phyloP scores from a whole-genome alignment of 345 rosid species.

The Eucalyptus marginata region DNA sequence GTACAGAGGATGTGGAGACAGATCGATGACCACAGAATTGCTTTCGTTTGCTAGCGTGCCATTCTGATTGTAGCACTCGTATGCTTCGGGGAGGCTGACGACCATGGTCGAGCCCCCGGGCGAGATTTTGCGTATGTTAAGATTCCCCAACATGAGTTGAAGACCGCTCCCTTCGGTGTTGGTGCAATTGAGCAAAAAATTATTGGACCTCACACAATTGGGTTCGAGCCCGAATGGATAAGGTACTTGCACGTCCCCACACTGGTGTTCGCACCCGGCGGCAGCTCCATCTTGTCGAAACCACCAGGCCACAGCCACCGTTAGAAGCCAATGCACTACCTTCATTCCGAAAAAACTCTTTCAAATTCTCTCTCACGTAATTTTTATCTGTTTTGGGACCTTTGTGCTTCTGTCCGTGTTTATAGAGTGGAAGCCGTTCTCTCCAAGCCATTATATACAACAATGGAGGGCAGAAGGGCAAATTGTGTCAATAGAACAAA shows the following conservation, averaged over 20 bases:
- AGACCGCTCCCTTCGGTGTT: too few relatives aligned
- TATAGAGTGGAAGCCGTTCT: neutral
- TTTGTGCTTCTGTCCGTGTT: neutral
- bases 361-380: neutral
- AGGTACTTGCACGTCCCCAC: neutral
- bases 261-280: neutral
- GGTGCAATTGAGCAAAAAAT: too few relatives aligned
- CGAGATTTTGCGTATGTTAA: too few relatives aligned
- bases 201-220: fast-evolving
- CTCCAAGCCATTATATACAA: neutral
- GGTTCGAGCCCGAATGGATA: neutral
- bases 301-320: neutral
- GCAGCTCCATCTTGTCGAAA: neutral
- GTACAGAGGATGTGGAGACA: fast-evolving
- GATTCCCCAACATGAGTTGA: fast-evolving
- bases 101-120: too few relatives aligned
- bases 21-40: fast-evolving
- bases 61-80: fast-evolving
- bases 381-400: neutral
- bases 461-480: neutral
- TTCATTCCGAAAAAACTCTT: neutral
- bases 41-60: neutral
- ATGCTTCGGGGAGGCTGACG: too few relatives aligned
- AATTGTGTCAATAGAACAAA: neutral
- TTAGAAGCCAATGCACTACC: neutral